Conservation (phyloP, 352 stramenopile species). For the Phytopythium helicoides region DNA sequence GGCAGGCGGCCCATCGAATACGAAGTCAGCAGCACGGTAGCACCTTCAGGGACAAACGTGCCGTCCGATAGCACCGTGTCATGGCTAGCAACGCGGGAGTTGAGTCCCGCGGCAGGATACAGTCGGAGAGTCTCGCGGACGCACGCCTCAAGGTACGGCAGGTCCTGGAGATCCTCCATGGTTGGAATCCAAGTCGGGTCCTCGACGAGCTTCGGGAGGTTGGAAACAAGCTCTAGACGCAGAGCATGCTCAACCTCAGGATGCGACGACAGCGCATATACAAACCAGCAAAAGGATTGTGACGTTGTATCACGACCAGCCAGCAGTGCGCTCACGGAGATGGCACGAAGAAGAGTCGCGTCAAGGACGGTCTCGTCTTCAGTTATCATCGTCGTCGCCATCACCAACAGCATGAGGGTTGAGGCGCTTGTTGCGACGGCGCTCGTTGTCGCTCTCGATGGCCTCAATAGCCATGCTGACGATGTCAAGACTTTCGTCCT, state of each 20-base stretch:
- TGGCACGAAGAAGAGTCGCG: constrained; percentile 2
- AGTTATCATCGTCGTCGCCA: background rate
- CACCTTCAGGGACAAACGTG: constrained; percentile 36
- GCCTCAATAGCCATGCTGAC: constrained; percentile 9
- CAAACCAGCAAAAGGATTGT: constrained; percentile 48
- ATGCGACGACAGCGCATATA: constrained; percentile 58
- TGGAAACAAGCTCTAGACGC: constrained; percentile 35
- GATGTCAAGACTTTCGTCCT: constrained; percentile 9
- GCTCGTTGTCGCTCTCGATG: constrained; percentile 6
- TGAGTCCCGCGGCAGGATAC: constrained; percentile 39
- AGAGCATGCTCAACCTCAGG: constrained; percentile 40
- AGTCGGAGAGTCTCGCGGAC: constrained; percentile 65
- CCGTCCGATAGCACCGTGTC: constrained; percentile 56
- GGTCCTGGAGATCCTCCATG: constrained; percentile 40
- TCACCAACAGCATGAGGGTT: background rate
- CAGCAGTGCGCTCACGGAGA: constrained; percentile 8
- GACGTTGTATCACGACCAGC: constrained; percentile 8
- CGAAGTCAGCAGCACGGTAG: constrained; percentile 17
- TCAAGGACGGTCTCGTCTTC: constrained; percentile 1
- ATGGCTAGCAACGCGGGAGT: constrained; percentile 5
- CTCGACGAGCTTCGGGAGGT: constrained; percentile 29
- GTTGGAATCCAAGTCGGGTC: constrained; percentile 25
- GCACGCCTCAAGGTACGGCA: constrained; percentile 60
- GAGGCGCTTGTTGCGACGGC: background rate
- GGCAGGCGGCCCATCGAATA: constrained; percentile 53